Evolutionary conservation across 306 rosid genomes (phyloP).

Genomic region (Dalbergia oliveri): DNA sequence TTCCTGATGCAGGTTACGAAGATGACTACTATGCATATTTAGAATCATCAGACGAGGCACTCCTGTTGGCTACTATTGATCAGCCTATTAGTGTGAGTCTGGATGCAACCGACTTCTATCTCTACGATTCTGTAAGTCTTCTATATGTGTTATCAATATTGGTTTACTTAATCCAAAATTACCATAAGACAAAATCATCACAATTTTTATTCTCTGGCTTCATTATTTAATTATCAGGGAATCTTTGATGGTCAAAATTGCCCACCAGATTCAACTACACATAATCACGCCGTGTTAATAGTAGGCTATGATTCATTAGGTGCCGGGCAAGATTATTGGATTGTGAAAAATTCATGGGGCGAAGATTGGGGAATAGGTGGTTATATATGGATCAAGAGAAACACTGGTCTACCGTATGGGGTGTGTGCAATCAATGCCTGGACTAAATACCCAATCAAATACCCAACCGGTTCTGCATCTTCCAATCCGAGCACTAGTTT

Average conservation of each 20-base stretch:
- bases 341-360: slow-evolving; percentile 39
- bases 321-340: too few species aligned
- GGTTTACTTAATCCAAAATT: too few species aligned
- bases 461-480: not conserved
- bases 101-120: slow-evolving; percentile 51
- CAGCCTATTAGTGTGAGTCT: slow-evolving; percentile 61
- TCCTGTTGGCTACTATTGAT: slow-evolving; percentile 52
- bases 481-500: not conserved
- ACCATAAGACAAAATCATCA: too few species aligned
- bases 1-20: too few species aligned
- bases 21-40: too few species aligned
- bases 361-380: slow-evolving; percentile 58
- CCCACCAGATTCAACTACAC: not conserved
- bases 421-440: not conserved
- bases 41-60: slow-evolving; percentile 20
- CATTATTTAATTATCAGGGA: slow-evolving; percentile 43
- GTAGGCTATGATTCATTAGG: slow-evolving; percentile 58
- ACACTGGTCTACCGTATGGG: not conserved
- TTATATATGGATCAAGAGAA: slow-evolving; percentile 27
- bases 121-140: slow-evolving; percentile 38
- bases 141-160: too few species aligned
- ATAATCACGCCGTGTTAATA: slow-evolving; percentile 38
- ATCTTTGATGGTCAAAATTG: slow-evolving; percentile 52
- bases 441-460: not conserved
- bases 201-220: not conserved